Conservation (phyloP, 2,329 filamentous ascomycete species). For the Colletotrichum tanaceti region DNA sequence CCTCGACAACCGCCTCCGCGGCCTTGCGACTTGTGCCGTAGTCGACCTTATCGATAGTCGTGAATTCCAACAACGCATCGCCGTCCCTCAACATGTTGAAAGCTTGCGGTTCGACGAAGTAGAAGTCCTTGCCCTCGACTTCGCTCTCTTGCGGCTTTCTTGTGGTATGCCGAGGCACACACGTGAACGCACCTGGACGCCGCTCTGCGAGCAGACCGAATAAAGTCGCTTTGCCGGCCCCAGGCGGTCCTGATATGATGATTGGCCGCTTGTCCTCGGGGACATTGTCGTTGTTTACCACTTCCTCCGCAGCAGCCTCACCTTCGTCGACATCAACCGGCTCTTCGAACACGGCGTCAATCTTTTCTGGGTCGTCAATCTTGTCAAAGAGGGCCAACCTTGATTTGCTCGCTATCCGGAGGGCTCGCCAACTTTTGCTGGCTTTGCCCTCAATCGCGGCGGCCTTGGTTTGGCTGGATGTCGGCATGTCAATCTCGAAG, state of each 20-base stretch:
- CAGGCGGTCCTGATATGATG: slow-evolving; percentile 74
- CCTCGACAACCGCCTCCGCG: slow-evolving; percentile 62
- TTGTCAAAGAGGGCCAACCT: slow-evolving; percentile 85
- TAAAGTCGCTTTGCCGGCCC: slow-evolving; percentile 72
- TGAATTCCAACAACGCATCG: slow-evolving; percentile 69
- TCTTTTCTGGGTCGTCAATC: slow-evolving; percentile 84
- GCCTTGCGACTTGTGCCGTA: slow-evolving; percentile 68
- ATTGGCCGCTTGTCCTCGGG: slow-evolving; percentile 67
- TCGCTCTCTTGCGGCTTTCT: slow-evolving; percentile 62
- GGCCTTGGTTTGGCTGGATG: slow-evolving; percentile 67
- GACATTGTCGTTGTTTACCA: slow-evolving; percentile 45
- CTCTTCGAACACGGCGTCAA: slow-evolving; percentile 68
- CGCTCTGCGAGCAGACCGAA: slow-evolving; percentile 71
- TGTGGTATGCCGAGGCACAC: slow-evolving; percentile 67
- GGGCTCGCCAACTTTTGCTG: slow-evolving; percentile 90
- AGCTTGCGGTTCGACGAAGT: slow-evolving; percentile 66
- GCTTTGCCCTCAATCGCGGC: slow-evolving; percentile 76
- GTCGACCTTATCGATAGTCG: slow-evolving; percentile 59
- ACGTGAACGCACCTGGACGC: slow-evolving; percentile 73
- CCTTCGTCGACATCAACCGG: slow-evolving; percentile 51
- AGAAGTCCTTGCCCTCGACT: slow-evolving; percentile 62
- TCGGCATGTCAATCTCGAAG: slow-evolving; percentile 86
- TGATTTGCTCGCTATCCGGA: slow-evolving; percentile 81
- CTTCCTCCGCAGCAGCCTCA: slow-evolving; percentile 52
- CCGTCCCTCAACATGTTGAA: slow-evolving; percentile 70